Evolutionary conservation across 495 filamentous ascomycete genomes (phyloP).

Genomic region (Penicillium cosmopolitanum): DNA sequence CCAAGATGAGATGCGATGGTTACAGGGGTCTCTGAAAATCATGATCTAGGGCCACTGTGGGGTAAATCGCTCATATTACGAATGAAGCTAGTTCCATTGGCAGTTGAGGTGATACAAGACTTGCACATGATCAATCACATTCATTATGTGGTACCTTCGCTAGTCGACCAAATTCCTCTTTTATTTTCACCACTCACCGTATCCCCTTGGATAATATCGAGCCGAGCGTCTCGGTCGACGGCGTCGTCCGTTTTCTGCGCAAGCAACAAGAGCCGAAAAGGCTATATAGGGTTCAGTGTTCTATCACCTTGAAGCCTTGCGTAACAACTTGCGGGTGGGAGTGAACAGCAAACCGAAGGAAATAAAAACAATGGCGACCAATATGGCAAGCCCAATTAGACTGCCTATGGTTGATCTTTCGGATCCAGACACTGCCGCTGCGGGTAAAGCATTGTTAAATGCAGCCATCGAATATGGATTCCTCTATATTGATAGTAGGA

Average conservation of each 20-base stretch:
- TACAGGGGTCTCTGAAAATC: background rate
- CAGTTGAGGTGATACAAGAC: background rate
- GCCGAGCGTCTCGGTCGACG: background rate
- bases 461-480: constrained; percentile 76
- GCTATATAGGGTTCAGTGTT: too few relatives aligned
- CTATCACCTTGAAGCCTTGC: too few relatives aligned
- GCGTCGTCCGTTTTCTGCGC: background rate
- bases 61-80: constrained; percentile 7
- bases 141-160: too few relatives aligned
- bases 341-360: background rate
- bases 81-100: background rate
- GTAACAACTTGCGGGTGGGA: background rate
- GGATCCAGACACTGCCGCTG: constrained; percentile 40
- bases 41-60: constrained; percentile 2
- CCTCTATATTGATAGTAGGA: constrained; percentile 70
- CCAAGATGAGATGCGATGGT: background rate
- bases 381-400: constrained; percentile 43
- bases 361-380: background rate
- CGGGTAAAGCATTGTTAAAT: constrained; percentile 65
- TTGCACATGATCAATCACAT: background rate
- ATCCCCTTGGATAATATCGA: too few relatives aligned
- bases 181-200: too few relatives aligned
- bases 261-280: background rate
- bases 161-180: too few relatives aligned
- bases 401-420: constrained; percentile 71